These are phyloP conservation scores for Scutellaria minor DNA, from an alignment of 257 asterid genomes.

Conservation along the genomic window DNA sequence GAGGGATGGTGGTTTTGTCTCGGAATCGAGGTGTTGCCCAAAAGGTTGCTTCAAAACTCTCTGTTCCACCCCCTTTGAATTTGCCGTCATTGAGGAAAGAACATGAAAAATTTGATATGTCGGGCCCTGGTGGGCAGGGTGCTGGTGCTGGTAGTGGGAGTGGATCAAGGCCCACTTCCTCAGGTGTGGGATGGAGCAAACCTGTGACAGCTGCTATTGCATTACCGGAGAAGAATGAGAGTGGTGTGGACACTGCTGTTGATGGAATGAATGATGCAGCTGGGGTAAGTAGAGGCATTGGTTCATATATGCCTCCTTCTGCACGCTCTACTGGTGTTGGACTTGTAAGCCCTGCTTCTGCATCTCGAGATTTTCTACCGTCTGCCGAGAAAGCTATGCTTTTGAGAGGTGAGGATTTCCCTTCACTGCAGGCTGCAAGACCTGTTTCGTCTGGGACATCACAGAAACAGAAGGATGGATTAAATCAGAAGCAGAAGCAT, in stretches of 20 bases:
- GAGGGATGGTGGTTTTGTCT: slow-evolving; percentile 91
- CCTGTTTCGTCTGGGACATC: slow-evolving; percentile 70
- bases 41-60: slow-evolving; percentile 74
- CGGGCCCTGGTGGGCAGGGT: slow-evolving; percentile 63
- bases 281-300: slow-evolving; percentile 48
- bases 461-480: slow-evolving; percentile 69
- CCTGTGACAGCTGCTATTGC: slow-evolving; percentile 50
- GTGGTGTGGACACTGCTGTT: slow-evolving; percentile 42
- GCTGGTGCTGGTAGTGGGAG: slow-evolving; percentile 64
- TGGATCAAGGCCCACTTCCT: slow-evolving; percentile 81
- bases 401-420: slow-evolving; percentile 98
- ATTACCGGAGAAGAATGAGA: slow-evolving; percentile 53
- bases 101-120: slow-evolving; percentile 74
- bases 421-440: slow-evolving; percentile 87
- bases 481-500: slow-evolving; percentile 69
- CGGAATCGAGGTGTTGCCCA: slow-evolving; percentile 60
- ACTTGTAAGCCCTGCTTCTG: slow-evolving; percentile 44
- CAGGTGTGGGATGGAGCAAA: slow-evolving; percentile 94
- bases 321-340: slow-evolving; percentile 60
- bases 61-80: slow-evolving; percentile 97
- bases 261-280: slow-evolving; percentile 50
- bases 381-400: slow-evolving; percentile 66
- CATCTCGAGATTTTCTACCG: slow-evolving; percentile 45
- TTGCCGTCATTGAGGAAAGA: slow-evolving; percentile 96
- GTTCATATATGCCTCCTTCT: slow-evolving; percentile 81